phyloP scores from a whole-genome alignment of 768 basidiomycete genomes.

The Heimioporus sp. region DNA sequence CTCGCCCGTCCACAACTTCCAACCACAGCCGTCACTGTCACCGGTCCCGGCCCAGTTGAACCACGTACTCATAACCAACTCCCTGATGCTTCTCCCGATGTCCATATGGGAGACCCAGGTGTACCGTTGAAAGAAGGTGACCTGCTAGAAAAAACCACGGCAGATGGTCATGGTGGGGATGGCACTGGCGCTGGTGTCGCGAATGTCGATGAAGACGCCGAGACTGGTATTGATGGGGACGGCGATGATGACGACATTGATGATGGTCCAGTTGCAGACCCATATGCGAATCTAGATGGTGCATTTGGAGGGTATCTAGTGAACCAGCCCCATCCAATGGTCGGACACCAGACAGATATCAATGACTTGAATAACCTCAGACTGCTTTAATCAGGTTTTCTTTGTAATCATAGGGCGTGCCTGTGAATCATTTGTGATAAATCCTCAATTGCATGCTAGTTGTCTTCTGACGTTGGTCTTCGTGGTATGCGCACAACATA shows the following conservation, averaged over 20 bases:
- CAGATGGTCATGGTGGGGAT: neutral
- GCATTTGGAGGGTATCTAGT: conserved; percentile 73
- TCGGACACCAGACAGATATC: conserved; percentile 36
- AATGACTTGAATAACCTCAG: conserved; percentile 60
- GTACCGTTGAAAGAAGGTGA: conserved; percentile 23
- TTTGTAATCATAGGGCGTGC: neutral
- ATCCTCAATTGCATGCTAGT: conserved; percentile 4
- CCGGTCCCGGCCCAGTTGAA: conserved; percentile 51
- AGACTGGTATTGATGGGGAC: conserved; percentile 28
- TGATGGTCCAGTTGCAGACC: conserved; percentile 46
- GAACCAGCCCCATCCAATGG: conserved; percentile 70
- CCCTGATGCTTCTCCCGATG: conserved; percentile 21
- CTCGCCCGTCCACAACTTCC: conserved; percentile 53
- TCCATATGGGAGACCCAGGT: conserved; percentile 32
- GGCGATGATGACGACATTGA: conserved; percentile 44
- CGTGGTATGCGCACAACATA: conserved; percentile 5
- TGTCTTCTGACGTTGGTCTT: neutral
- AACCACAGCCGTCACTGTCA: conserved; percentile 41
- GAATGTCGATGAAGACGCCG: conserved; percentile 27
- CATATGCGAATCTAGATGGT: conserved; percentile 79
- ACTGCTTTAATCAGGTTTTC: conserved; percentile 44
- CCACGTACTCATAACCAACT: conserved; percentile 27
- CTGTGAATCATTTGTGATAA: neutral
- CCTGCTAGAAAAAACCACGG: conserved; percentile 12
- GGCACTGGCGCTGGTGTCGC: conserved; percentile 15